Percentiles rank a stretch among this genome's conserved stretches.
Evolutionary conservation across 2,329 filamentous ascomycete species (phyloP).

Genomic region (Paecilomyces sp.): DNA sequence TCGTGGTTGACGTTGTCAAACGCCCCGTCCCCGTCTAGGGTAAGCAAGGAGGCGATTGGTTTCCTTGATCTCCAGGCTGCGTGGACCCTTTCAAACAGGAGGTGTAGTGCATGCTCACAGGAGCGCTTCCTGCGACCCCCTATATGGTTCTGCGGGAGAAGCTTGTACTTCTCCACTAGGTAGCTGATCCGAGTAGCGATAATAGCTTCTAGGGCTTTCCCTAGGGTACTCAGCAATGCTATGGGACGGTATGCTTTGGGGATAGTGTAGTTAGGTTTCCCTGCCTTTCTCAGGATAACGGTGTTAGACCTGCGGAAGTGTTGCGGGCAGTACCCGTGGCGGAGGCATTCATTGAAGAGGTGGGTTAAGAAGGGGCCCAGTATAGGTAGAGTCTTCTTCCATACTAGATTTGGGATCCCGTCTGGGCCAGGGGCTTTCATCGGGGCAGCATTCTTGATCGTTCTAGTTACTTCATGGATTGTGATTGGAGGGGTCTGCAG

Average conservation of each 20-base stretch:
- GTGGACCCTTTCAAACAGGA: constrained; percentile 7
- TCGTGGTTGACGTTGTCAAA: constrained; percentile 10
- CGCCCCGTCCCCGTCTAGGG: constrained; percentile 9
- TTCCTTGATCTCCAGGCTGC: background rate
- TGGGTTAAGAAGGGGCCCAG: no score
- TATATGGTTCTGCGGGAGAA: constrained; percentile 8
- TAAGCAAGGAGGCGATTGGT: constrained; percentile 7
- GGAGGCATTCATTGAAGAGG: constrained; percentile 4
- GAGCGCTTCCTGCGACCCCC: constrained; percentile 2
- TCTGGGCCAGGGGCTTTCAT: no score
- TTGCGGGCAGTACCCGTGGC: constrained; percentile 9
- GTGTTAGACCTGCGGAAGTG: constrained; percentile 11
- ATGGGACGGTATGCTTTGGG: no score
- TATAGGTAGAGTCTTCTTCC: no score
- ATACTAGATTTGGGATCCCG: no score
- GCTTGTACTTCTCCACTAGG: constrained; percentile 6
- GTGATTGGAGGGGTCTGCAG: no score
- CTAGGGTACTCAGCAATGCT: no score
- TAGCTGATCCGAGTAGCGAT: background rate
- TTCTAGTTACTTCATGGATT: no score
- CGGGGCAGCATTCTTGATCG: no score
- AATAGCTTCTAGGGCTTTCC: no score
- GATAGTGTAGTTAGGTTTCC: constrained; percentile 10
- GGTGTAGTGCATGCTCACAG: constrained; percentile 7
- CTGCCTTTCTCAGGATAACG: constrained; percentile 11